Conservation (phyloP, 2,329 filamentous ascomycete species). For the Aspergillus felis region DNA sequence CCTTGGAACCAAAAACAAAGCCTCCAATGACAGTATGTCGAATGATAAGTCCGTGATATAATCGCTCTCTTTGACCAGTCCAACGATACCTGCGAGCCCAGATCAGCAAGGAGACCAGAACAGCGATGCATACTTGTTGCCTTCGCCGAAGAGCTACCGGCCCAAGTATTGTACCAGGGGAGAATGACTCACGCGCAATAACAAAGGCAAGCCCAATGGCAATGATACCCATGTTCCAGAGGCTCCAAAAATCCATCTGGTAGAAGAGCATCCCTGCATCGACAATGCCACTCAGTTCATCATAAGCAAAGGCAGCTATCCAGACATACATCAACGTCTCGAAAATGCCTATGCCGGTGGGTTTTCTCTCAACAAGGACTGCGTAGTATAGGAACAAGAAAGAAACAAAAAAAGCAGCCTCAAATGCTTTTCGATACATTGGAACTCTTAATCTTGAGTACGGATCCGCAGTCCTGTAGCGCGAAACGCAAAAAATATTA, state of each 20-base stretch:
- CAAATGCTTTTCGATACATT: slow-evolving; percentile 78
- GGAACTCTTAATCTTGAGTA: slow-evolving; percentile 75
- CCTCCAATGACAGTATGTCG: slow-evolving; percentile 84
- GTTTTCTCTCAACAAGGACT: slow-evolving; percentile 73
- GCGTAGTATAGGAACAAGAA: slow-evolving; percentile 80
- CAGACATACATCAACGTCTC: slow-evolving; percentile 78
- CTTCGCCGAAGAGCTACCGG: not conserved
- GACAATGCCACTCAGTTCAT: slow-evolving; percentile 77
- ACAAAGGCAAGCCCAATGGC: slow-evolving; percentile 68
- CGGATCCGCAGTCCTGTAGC: slow-evolving; percentile 58
- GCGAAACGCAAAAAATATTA: slow-evolving; percentile 1
- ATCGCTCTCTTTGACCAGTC: slow-evolving; percentile 57
- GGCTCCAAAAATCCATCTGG: slow-evolving; percentile 75
- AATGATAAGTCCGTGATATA: slow-evolving; percentile 74
- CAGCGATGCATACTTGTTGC: not conserved
- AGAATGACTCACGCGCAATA: slow-evolving; percentile 59
- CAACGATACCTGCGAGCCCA: slow-evolving; percentile 56
- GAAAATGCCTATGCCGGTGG: slow-evolving; percentile 60
- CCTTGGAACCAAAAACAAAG: slow-evolving; percentile 80
- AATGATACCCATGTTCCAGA: slow-evolving; percentile 72
- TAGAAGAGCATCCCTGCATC: slow-evolving; percentile 88
- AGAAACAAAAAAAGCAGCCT: slow-evolving; percentile 72
- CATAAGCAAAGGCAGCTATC: slow-evolving; percentile 83
- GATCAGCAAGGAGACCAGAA: slow-evolving; percentile 1
- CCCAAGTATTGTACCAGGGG: slow-evolving; percentile 1